Evolutionary conservation across 176 grass and related monocot genomes (phyloP).

Genomic region (Raddia guianensis): DNA sequence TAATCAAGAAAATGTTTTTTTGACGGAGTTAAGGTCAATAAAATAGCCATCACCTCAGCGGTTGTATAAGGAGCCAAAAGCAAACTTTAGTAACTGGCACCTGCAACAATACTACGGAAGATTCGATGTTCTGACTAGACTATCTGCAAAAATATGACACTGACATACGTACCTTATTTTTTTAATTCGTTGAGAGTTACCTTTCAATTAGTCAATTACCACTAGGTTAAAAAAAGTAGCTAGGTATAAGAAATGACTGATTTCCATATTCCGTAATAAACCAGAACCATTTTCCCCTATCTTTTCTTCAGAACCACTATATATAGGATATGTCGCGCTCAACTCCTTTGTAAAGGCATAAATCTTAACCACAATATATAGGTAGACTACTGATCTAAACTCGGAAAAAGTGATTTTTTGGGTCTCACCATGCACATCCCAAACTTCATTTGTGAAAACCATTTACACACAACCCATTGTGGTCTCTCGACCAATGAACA

Average conservation of each 20-base stretch:
- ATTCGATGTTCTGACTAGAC: conserved; percentile 4
- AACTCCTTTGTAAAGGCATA: neutral
- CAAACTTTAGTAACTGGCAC: conserved; percentile 16
- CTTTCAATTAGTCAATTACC: neutral
- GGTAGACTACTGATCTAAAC: neutral
- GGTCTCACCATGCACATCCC: no score
- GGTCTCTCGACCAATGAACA: no score
- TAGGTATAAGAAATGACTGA: neutral
- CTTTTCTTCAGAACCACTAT: neutral
- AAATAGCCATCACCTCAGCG: conserved; percentile 14
- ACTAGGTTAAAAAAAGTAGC: neutral
- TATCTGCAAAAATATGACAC: neutral
- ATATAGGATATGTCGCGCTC: neutral
- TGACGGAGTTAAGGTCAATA: conserved; percentile 12
- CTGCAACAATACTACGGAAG: neutral
- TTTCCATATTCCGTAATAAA: neutral
- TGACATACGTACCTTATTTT: neutral
- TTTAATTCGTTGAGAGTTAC: neutral
- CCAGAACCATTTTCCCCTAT: neutral
- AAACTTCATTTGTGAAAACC: no score
- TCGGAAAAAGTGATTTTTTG: no score
- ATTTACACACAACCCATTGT: no score
- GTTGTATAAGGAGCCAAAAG: neutral
- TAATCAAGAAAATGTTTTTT: neutral
- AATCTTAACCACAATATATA: neutral